Base-by-base conservation (phyloP, 768 basidiomycete genomes). In the Termitomyces sp. region DNA sequence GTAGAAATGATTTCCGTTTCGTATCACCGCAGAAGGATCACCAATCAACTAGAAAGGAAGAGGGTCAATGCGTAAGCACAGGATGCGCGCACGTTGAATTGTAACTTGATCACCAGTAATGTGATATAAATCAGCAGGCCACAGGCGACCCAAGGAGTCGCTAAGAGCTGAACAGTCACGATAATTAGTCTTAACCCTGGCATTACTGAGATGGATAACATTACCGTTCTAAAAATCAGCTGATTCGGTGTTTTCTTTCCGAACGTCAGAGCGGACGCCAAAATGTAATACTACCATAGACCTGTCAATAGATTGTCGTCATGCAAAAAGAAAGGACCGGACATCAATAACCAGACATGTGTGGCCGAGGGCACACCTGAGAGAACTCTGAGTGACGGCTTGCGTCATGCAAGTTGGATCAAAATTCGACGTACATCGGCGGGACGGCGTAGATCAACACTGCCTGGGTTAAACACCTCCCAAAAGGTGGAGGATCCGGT, bases 391-490 rank as follows among this genome's bases (percentile, higher is more conserved):
- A 31, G 27, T 31, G n/a, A 31, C n/a, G 17, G 9, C 17, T 45
- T 44, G 17, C 9, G 17, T 4, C 23, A 12, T n/a, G 25, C n/a
- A 31, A n/a, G n/a, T 46, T 31, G 0, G 11, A 27, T 46, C 29
- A 27, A 21, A 27, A 17, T 27, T 44, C 25, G 16, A 46, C 45
- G 17, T 5, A 71, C 69, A 67, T 56, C 25, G 61, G 43, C 5
- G 68, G 67, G 0, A 56, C 44, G n/a, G 68, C 61, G 40, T 71
- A 67, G 12, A 71, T 64, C n/a, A 69, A 53, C 10, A 59, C 51
- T 16, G 66, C 65, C 46, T 71, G 67, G 8, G 65, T 52, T n/a
- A 69, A 16, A 40, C 68, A 69, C 6, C 66, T 19, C 16, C 62
- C 65, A 43, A 59, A 63, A 5, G 63, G 62, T 16, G 65, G 67